Conservation (phyloP, 1,284 basidiomycete genomes). For the Farysia itapuensis region DNA sequence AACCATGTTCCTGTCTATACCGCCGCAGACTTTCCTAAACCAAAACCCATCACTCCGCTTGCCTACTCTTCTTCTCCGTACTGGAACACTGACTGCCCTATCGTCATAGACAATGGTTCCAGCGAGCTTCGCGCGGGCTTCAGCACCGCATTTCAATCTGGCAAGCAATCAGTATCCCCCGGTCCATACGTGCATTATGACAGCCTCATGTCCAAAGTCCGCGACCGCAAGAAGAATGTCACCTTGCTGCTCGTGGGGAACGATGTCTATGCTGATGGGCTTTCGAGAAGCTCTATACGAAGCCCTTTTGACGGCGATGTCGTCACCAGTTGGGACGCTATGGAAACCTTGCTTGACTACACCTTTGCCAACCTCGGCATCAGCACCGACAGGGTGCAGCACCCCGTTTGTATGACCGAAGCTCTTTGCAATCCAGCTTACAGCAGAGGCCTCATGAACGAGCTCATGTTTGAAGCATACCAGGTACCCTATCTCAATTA, state of each 20-base stretch:
- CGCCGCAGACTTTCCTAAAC: slow-evolving; percentile 32
- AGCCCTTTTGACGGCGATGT: slow-evolving; percentile 55
- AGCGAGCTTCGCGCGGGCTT: slow-evolving; percentile 89
- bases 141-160: slow-evolving; percentile 54
- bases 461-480: slow-evolving; percentile 95
- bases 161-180: slow-evolving; percentile 25
- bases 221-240: slow-evolving; percentile 48
- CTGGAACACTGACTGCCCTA: slow-evolving; percentile 61
- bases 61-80: slow-evolving; percentile 37
- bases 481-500: slow-evolving; percentile 82
- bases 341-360: slow-evolving; percentile 88
- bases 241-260: slow-evolving; percentile 52
- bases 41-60: slow-evolving; percentile 23
- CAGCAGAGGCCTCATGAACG: slow-evolving; percentile 84
- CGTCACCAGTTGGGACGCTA: slow-evolving; percentile 54
- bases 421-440: slow-evolving; percentile 85
- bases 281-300: slow-evolving; percentile 41
- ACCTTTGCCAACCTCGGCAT: slow-evolving; percentile 85
- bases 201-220: slow-evolving; percentile 51
- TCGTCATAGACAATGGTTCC: slow-evolving; percentile 92
- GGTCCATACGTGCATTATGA: slow-evolving; percentile 47
- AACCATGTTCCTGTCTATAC: slow-evolving; percentile 24
- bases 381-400: slow-evolving; percentile 74
- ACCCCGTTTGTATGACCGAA: slow-evolving; percentile 93
- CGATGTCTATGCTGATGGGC: slow-evolving; percentile 53